Conservation (phyloP, 129 eudicot species). For the Flaveria bidentis region DNA sequence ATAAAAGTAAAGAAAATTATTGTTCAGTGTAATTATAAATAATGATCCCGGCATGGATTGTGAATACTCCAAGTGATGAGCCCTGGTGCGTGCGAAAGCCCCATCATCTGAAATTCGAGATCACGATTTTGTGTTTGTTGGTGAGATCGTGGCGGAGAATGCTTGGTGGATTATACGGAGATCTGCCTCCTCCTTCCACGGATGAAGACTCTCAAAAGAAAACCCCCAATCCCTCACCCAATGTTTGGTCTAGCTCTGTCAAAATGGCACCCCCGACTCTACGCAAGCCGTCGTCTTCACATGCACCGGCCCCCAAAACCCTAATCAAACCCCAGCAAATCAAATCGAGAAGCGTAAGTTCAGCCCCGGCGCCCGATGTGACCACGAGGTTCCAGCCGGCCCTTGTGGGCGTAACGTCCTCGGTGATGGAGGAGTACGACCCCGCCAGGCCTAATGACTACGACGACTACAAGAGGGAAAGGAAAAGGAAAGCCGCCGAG, state of each 20-base stretch:
- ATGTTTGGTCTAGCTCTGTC: constrained; percentile 73
- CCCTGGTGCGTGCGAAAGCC: too few species aligned
- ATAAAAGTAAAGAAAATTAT: too few species aligned
- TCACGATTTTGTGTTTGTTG: background rate
- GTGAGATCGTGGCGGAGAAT: constrained; percentile 24
- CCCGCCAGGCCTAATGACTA: constrained; percentile 94
- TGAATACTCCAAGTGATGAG: too few species aligned
- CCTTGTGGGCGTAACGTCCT: constrained; percentile 65
- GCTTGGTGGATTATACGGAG: constrained; percentile 95
- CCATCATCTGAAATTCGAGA: background rate
- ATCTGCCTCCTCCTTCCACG: constrained; percentile 75
- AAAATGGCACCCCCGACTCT: constrained; percentile 83
- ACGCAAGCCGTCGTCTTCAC: constrained; percentile 57
- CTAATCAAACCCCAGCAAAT: constrained; percentile 37
- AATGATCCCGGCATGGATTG: too few species aligned
- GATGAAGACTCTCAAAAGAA: constrained; percentile 45
- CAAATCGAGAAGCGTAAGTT: constrained; percentile 32
- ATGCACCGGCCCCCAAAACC: constrained; percentile 52
- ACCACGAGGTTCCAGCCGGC: constrained; percentile 57
- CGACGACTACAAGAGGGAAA: constrained; percentile 77
- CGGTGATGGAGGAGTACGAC: constrained; percentile 81
- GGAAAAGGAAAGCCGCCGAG: constrained; percentile 51
- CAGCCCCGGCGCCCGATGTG: constrained; percentile 11
- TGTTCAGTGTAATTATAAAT: too few species aligned
- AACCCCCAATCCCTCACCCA: constrained; percentile 45